Evolutionary conservation across 257 asterid genomes (phyloP).

Genomic region (Solanum appendiculatum): DNA sequence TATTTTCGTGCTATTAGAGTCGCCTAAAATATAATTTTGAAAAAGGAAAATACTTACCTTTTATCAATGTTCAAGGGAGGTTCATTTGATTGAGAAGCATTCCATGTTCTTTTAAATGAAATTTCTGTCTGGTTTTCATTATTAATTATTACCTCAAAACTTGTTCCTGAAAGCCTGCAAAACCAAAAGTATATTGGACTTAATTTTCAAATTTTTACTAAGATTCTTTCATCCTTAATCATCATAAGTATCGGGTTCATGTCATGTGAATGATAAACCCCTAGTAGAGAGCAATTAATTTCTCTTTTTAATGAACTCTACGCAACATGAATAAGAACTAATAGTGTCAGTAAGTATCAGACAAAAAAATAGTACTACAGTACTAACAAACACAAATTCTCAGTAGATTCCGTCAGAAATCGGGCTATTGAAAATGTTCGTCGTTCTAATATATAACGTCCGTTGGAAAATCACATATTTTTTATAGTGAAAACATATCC

Average conservation of each 20-base stretch:
- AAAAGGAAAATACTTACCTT: constrained; percentile 12
- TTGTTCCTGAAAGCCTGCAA: constrained; percentile 34
- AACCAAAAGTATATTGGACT: neutral
- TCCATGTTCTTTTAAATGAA: constrained; percentile 41
- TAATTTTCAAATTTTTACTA: neutral
- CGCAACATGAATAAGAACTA: fast-evolving
- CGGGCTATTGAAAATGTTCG: neutral
- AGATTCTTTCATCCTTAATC: neutral
- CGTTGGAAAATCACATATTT: neutral
- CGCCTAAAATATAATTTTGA: neutral
- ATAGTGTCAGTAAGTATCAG: neutral
- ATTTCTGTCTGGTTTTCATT: constrained; percentile 30
- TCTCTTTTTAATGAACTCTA: neutral
- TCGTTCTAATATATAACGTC: neutral
- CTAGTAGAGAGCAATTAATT: neutral
- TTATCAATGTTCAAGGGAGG: constrained; percentile 49
- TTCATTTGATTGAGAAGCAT: neutral
- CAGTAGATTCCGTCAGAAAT: neutral
- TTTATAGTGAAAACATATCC: neutral
- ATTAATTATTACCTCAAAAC: constrained; percentile 23
- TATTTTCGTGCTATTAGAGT: neutral
- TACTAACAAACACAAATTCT: neutral
- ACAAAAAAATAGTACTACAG: neutral
- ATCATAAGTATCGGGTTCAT: neutral
- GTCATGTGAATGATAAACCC: neutral